Evolutionary conservation across 129 eudicot species (phyloP).

Genomic region (Logfia minima): DNA sequence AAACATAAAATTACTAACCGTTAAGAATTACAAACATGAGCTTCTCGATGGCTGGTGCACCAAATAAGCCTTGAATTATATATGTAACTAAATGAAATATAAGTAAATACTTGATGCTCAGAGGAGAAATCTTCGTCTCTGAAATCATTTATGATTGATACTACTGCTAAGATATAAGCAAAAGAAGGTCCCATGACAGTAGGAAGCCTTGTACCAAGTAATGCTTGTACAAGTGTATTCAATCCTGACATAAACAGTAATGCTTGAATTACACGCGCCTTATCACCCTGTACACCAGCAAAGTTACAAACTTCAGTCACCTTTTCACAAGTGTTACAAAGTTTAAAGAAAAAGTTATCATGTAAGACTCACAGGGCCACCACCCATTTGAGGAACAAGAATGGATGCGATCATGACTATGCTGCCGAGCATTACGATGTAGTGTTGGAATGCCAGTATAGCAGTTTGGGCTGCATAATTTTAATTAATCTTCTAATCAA

Average conservation of each 20-base stretch:
- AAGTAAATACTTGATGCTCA: constrained; percentile 62
- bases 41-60: background rate
- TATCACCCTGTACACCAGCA: constrained; percentile 64
- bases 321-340: background rate
- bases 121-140: constrained; percentile 42
- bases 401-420: constrained; percentile 67
- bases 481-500: background rate
- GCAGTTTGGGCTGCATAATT: constrained; percentile 63
- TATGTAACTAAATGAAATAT: background rate
- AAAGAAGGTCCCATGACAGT: constrained; percentile 95
- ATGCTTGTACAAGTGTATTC: constrained; percentile 84
- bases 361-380: constrained; percentile 51
- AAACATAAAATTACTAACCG: constrained; percentile 6
- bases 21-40: constrained; percentile 17
- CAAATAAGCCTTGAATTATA: background rate
- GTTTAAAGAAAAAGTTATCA: background rate
- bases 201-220: constrained; percentile 77
- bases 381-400: constrained; percentile 94
- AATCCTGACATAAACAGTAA: constrained; percentile 81
- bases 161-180: constrained; percentile 63
- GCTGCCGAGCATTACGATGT: constrained; percentile 92
- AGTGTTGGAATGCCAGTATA: constrained; percentile 82
- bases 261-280: constrained; percentile 80
- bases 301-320: constrained; percentile 11
- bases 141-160: constrained; percentile 60